Percentiles rank a stretch among this genome's conserved stretches.
phyloP scores from a whole-genome alignment of 2,329 filamentous ascomycete species.

The Herpotrichia juniperi region DNA sequence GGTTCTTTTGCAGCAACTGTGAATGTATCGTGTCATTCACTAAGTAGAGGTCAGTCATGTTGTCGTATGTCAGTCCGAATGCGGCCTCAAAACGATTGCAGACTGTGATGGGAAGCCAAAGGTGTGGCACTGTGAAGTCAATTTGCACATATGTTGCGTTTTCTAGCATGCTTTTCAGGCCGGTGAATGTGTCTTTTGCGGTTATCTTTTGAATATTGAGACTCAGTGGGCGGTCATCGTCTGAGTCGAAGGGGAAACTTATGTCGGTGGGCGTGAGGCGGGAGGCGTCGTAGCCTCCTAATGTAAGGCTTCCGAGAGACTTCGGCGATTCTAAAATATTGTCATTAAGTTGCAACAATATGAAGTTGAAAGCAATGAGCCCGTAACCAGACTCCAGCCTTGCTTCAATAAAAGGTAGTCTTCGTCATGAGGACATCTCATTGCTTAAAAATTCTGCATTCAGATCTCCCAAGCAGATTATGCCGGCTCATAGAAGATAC shows the following conservation, averaged over 20 bases:
- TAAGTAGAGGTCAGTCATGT: conserved; percentile 30
- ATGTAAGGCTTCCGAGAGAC: conserved; percentile 25
- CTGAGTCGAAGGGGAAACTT: conserved; percentile 17
- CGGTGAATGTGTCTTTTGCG: conserved; percentile 7
- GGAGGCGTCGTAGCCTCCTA: conserved; percentile 42
- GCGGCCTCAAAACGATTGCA: conserved; percentile 36
- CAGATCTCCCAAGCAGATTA: too few species aligned
- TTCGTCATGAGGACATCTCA: too few species aligned
- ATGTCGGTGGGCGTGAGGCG: conserved; percentile 20
- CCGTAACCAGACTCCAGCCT: too few species aligned
- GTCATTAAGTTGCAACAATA: not conserved
- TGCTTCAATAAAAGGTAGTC: too few species aligned
- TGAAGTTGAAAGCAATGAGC: too few species aligned
- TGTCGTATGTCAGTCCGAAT: conserved; percentile 39
- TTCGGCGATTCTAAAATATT: not conserved
- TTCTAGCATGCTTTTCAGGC: conserved; percentile 16
- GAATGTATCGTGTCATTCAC: conserved; percentile 28
- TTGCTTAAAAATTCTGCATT: too few species aligned
- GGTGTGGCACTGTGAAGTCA: conserved; percentile 36
- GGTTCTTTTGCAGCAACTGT: conserved; percentile 11
- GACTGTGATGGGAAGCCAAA: conserved; percentile 37
- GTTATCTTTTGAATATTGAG: conserved; percentile 10
- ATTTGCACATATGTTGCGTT: conserved; percentile 20
- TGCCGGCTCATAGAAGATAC: too few species aligned
- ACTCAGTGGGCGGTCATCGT: conserved; percentile 9